These are phyloP conservation scores for Epichloe glyceriae DNA, from an alignment of 2,329 filamentous ascomycete species.

Conservation along the genomic window DNA sequence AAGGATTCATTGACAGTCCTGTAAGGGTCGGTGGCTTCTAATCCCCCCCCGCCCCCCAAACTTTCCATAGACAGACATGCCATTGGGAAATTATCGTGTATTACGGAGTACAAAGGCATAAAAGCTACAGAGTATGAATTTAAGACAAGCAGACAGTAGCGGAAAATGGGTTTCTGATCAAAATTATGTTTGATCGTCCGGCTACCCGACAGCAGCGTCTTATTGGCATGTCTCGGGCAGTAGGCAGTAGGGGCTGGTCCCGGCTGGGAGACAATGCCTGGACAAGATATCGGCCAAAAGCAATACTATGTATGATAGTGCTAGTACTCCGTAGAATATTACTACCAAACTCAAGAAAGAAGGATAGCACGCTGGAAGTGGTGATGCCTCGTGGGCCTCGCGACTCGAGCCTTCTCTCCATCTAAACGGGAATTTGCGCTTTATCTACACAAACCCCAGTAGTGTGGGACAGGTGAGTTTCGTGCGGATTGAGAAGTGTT, in stretches of 20 bases:
- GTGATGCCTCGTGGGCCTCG: background rate
- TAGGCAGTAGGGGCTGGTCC: background rate
- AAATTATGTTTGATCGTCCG: background rate
- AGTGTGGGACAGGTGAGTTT: background rate
- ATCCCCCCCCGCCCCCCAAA: background rate
- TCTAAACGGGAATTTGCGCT: too few relatives aligned
- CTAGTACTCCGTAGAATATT: background rate
- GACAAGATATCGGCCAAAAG: background rate
- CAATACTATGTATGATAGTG: background rate
- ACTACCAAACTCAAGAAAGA: background rate
- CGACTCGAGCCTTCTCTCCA: background rate
- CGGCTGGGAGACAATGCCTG: background rate
- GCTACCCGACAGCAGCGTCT: background rate
- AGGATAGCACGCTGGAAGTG: background rate
- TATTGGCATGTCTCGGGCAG: background rate
- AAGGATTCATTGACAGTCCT: background rate
- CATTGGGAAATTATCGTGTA: background rate
- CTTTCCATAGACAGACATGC: background rate
- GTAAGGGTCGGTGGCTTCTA: background rate
- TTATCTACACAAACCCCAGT: background rate
- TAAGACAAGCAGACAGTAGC: background rate
- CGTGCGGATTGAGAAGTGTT: background rate
- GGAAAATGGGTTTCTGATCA: background rate
- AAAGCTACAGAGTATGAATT: background rate
- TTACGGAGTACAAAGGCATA: background rate